Percentiles rank a stretch among this genome's conserved stretches.
Evolutionary conservation across 345 rosid species (phyloP).

Genomic region (Lenwebbia sp.): DNA sequence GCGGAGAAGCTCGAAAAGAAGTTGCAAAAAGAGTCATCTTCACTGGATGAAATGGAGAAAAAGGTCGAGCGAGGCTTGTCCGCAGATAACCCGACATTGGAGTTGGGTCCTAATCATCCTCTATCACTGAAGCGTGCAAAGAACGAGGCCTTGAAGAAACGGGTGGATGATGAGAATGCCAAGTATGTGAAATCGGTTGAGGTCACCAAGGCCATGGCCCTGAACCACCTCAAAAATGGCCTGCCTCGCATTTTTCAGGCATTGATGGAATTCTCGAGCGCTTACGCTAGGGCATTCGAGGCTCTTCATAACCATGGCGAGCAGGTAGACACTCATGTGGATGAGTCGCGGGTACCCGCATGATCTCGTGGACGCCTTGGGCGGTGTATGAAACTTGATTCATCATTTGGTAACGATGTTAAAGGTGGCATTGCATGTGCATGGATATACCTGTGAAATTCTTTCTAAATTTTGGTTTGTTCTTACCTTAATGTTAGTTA

Average conservation of each 20-base stretch:
- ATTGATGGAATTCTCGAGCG: slow-evolving; percentile 47
- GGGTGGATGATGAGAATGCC: slow-evolving; percentile 41
- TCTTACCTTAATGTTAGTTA: neutral
- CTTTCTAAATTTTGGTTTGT: neutral
- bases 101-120: slow-evolving; percentile 62
- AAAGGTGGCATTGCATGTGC: neutral
- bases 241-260: slow-evolving; percentile 74
- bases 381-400: neutral
- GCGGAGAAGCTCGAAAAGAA: slow-evolving; percentile 1
- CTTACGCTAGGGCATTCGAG: slow-evolving; percentile 46
- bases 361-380: neutral
- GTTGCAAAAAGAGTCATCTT: slow-evolving; percentile 48
- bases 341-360: neutral
- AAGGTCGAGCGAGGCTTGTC: slow-evolving; percentile 28
- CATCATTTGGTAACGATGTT: neutral
- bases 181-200: slow-evolving; percentile 39
- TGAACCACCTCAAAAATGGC: slow-evolving; percentile 57
- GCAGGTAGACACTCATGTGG: neutral
- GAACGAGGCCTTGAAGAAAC: slow-evolving; percentile 43
- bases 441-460: neutral
- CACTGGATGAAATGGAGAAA: slow-evolving; percentile 52
- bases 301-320: slow-evolving; percentile 21
- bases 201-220: slow-evolving; percentile 45
- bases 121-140: slow-evolving; percentile 49
- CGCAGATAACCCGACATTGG: slow-evolving; percentile 17